phyloP scores from a whole-genome alignment of 1,139 yeast genomes.

The Hansenula sp. region DNA sequence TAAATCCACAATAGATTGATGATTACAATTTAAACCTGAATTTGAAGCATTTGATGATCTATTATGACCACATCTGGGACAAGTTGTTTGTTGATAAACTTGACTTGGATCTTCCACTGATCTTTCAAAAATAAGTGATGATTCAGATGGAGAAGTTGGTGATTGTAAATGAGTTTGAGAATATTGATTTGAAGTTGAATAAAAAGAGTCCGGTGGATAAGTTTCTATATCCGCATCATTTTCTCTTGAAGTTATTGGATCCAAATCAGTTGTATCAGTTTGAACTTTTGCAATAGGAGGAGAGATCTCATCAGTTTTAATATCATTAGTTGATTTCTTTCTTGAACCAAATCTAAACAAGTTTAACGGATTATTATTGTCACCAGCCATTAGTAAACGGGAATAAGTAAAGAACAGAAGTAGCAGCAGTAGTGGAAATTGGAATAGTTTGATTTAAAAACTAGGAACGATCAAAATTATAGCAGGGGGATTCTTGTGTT shows the following conservation, averaged over 20 bases:
- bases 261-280: not conserved
- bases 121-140: slow-evolving; percentile 23
- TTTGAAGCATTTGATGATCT: slow-evolving; percentile 3
- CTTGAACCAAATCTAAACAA: slow-evolving; percentile 1
- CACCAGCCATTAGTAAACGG: too few species aligned
- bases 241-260: not conserved
- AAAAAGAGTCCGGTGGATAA: not conserved
- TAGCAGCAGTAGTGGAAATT: not conserved
- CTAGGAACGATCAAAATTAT: too few species aligned
- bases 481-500: not conserved
- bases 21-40: slow-evolving; percentile 15
- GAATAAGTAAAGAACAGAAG: too few species aligned
- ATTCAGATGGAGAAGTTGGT: slow-evolving; percentile 13
- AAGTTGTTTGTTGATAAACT: slow-evolving; percentile 18
- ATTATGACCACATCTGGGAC: slow-evolving; percentile 22
- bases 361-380: not conserved
- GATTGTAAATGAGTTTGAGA: not conserved
- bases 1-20: slow-evolving; percentile 25
- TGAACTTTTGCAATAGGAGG: not conserved
- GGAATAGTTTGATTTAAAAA: not conserved
- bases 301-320: not conserved
- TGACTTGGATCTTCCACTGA: slow-evolving; percentile 24
- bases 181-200: not conserved
- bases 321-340: not conserved
- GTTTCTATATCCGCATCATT: not conserved